These are phyloP conservation scores for Metschnikowia corniflorae DNA, from an alignment of 805 yeast genomes.

Conservation along the genomic window DNA sequence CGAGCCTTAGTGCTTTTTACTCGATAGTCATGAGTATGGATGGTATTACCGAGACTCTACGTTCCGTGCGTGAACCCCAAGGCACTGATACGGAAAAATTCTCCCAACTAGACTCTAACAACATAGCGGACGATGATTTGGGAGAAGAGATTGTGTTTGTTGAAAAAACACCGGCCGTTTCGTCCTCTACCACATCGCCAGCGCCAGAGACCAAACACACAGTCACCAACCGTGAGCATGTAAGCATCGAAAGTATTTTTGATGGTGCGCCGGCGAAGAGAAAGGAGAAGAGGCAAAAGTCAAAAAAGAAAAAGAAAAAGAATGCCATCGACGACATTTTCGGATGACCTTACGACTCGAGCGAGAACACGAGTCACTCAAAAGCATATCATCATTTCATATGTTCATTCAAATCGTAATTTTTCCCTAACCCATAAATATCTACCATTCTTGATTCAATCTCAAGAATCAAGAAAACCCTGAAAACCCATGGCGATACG, in stretches of 20 bases:
- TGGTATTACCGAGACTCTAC: background rate
- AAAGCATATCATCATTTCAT: no score
- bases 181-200: no score
- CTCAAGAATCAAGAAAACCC: no score
- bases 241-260: slow-evolving; percentile 9
- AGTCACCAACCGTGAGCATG: slow-evolving; percentile 19
- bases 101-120: no score
- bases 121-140: slow-evolving; percentile 12
- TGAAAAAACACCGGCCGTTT: background rate
- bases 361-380: no score
- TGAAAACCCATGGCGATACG: no score
- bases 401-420: no score
- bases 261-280: slow-evolving; percentile 11
- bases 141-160: slow-evolving; percentile 14
- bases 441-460: no score
- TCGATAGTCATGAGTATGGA: slow-evolving; percentile 12
- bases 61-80: background rate
- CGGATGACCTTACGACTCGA: slow-evolving; percentile 45
- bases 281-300: slow-evolving; percentile 12
- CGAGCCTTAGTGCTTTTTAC: slow-evolving; percentile 47
- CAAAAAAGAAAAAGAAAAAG: slow-evolving; percentile 35
- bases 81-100: background rate
- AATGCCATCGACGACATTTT: slow-evolving; percentile 74
- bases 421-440: no score
- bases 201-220: background rate